Evolutionary conservation across 805 yeast genomes (phyloP).

Genomic region (Zygosaccharomyces gambellarensis): DNA sequence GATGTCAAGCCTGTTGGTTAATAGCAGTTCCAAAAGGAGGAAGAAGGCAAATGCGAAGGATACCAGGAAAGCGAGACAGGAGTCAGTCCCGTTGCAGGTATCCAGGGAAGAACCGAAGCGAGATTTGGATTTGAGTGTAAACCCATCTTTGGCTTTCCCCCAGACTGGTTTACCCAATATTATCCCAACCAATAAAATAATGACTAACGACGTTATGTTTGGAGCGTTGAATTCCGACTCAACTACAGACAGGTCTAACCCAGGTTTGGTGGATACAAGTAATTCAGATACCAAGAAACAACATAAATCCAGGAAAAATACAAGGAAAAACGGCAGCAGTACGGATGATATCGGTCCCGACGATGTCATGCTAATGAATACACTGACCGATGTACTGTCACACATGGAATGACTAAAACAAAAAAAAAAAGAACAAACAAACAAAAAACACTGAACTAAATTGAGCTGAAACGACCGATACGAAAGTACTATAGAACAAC

Average conservation of each 20-base stretch:
- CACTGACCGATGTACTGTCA: conserved; percentile 24
- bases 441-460: background rate
- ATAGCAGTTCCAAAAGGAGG: conserved; percentile 17
- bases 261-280: background rate
- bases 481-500: background rate
- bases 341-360: conserved; percentile 16
- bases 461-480: conserved; percentile 3
- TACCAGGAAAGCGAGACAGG: background rate
- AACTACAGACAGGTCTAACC: background rate
- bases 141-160: conserved; percentile 4
- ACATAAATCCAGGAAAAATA: background rate
- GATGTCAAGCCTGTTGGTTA: conserved; percentile 18
- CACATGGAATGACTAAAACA: conserved; percentile 18
- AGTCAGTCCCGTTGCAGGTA: background rate
- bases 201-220: conserved; percentile 12
- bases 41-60: conserved; percentile 8
- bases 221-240: conserved; percentile 6
- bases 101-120: background rate
- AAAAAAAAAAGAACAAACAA: background rate
- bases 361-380: conserved; percentile 23
- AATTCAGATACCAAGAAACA: background rate
- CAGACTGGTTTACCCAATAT: conserved; percentile 4
- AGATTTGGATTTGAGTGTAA: conserved; percentile 1
- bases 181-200: conserved; percentile 7
- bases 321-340: background rate